Evolutionary conservation across 2,329 filamentous ascomycete genomes (phyloP).

Genomic region (Penicillium thymicola): DNA sequence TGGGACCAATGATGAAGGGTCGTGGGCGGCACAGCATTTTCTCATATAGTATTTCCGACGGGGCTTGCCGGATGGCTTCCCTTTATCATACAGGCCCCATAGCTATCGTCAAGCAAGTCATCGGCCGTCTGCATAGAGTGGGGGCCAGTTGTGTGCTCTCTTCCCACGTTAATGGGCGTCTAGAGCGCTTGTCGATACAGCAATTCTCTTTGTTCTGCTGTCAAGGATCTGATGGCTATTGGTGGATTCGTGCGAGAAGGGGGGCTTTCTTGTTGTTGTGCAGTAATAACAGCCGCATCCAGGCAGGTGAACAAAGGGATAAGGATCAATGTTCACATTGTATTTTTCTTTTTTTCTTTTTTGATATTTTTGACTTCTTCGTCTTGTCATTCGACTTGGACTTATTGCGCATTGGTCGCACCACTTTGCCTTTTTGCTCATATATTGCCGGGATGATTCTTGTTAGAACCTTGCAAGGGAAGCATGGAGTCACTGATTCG

Average conservation of each 20-base stretch:
- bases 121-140: conserved; percentile 17
- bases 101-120: conserved; percentile 18
- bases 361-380: not conserved
- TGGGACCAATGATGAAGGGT: conserved; percentile 20
- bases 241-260: conserved; percentile 13
- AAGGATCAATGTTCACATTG: conserved; percentile 11
- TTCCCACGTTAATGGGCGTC: conserved; percentile 26
- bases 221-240: conserved; percentile 9
- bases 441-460: conserved; percentile 18
- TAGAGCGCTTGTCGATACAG: conserved; percentile 34
- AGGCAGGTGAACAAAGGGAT: conserved; percentile 12
- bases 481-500: conserved; percentile 10
- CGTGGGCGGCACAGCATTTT: conserved; percentile 1
- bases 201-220: conserved; percentile 7
- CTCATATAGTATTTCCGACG: conserved; percentile 11
- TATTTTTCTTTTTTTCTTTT: too few species aligned
- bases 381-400: not conserved
- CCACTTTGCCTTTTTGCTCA: conserved; percentile 10
- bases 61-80: conserved; percentile 10
- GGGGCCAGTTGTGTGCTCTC: conserved; percentile 6
- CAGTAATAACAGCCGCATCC: conserved; percentile 19
- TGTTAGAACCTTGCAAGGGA: conserved; percentile 10
- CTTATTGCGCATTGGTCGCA: conserved; percentile 17
- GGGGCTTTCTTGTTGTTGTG: conserved; percentile 7
- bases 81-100: conserved; percentile 10